Base-by-base conservation (phyloP, 169 alveolate genomes). In the Eimeria tenella region DNA sequence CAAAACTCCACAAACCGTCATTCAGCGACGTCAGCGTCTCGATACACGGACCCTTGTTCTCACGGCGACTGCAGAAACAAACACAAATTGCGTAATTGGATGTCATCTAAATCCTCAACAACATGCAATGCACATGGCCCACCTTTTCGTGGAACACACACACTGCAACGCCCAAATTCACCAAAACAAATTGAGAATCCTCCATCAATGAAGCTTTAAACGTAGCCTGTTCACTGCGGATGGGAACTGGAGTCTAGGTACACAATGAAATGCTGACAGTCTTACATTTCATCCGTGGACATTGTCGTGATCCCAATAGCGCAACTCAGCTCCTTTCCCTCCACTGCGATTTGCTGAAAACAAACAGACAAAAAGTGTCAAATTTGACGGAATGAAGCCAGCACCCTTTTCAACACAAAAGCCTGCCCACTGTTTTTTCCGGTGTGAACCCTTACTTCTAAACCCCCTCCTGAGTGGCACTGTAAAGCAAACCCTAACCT, bases 241-340 rank as follows among this genome's bases (percentile, higher is more conserved):
- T 31, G 42, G 42, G 42, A 31, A 31, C 42, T 31, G 42, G 42
- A 31, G 42, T 0, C 42, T 2, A 0, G 42, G 4, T 31, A 31
- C 42, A 31, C 42, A 31, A 31, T 31, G 42, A 31, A 31, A 31
- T 31, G 42, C 42, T 31, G 42, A 31, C 21, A 11, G 52, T 71
- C 97, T 94, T 89, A 96, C 98, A 99, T 98, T 93, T 97, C 99
- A 82, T 96, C 97, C 2, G 99, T 96, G 58, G 99, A 97, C 99
- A 98, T 98, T 17, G 97, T 95, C 82, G 99, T 98, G 70, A 97
- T 94, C 63, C 99, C 99, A 55, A 99, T 97, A 21, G 99, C 99
- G 92, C 99, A 98, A 25, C 99, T 99, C 94, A 97, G 97, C 75
- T 97, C 96, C 86, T 98, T 97, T 21, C 99, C 99, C 96, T 98